These are phyloP conservation scores for Alternaria angustiovoidea DNA, from an alignment of 2,329 filamentous ascomycete genomes.

Conservation along the genomic window DNA sequence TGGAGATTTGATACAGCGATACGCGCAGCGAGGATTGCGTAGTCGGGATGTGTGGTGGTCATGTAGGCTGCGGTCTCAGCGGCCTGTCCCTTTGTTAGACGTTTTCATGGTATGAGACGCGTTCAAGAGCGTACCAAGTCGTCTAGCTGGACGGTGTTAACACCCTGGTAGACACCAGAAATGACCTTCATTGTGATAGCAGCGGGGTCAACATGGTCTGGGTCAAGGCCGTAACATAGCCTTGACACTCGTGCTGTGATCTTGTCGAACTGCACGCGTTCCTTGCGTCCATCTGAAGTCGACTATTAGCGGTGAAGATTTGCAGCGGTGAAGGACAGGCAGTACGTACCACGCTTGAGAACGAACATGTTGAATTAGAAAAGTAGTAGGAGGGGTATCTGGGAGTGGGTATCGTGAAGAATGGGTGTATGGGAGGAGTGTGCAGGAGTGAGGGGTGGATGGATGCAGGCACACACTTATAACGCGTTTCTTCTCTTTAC, in stretches of 20 bases:
- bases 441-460: constrained; percentile 31
- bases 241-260: constrained; percentile 98
- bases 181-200: constrained; percentile 99
- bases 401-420: constrained; percentile 39
- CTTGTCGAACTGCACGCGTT: constrained; percentile 99
- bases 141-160: constrained; percentile 94
- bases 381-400: constrained; percentile 30
- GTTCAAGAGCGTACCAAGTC: constrained; percentile 76
- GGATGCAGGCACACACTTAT: constrained; percentile 34
- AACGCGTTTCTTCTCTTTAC: constrained; percentile 32
- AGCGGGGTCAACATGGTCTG: constrained; percentile 94
- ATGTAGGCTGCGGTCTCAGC: constrained; percentile 99
- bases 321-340: constrained; percentile 27
- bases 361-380: constrained; percentile 51
- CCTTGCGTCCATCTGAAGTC: constrained; percentile 90
- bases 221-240: constrained; percentile 95
- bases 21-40: constrained; percentile 96
- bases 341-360: constrained; percentile 53
- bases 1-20: constrained; percentile 99
- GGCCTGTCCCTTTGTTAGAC: constrained; percentile 66
- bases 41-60: constrained; percentile 99
- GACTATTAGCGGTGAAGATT: constrained; percentile 36
- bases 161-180: constrained; percentile 97
- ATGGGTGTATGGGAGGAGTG: constrained; percentile 27
- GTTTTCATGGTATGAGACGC: constrained; percentile 13